Percentiles rank a stretch among this genome's conserved stretches.
phyloP scores from a whole-genome alignment of 352 stramenopile genomes.

The Pythium pyrilobum region DNA sequence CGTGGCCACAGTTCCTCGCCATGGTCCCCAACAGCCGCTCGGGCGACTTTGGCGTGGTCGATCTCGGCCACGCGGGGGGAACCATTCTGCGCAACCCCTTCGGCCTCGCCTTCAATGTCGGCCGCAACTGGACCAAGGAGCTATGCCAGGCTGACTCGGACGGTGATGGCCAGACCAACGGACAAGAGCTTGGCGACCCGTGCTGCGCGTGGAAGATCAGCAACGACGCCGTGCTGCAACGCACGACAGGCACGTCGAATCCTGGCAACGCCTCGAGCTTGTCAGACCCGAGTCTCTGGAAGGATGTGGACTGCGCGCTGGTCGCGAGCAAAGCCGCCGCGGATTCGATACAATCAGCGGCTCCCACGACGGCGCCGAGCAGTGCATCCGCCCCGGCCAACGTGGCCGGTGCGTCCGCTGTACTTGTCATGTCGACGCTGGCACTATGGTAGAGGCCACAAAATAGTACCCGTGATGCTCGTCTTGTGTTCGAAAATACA shows the following conservation, averaged over 20 bases:
- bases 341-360: background rate
- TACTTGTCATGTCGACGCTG: background rate
- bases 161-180: slow-evolving; percentile 78
- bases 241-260: slow-evolving; percentile 7
- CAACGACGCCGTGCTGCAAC: slow-evolving; percentile 7
- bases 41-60: background rate
- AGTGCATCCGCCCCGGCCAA: background rate
- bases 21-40: background rate
- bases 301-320: slow-evolving; percentile 10
- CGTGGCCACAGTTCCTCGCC: background rate
- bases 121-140: slow-evolving; percentile 25
- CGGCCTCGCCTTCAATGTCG: slow-evolving; percentile 22
- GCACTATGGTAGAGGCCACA: slow-evolving; percentile 2
- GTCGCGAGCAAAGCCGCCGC: background rate
- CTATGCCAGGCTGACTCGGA: slow-evolving; percentile 69
- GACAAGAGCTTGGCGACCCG: slow-evolving; percentile 79
- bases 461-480: too few species aligned
- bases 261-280: slow-evolving; percentile 6
- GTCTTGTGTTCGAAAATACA: background rate
- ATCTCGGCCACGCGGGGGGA: slow-evolving; percentile 9
- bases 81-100: slow-evolving; percentile 21
- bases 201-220: slow-evolving; percentile 52
- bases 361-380: background rate
- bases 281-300: slow-evolving; percentile 8
- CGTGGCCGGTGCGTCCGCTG: background rate